phyloP scores from a whole-genome alignment of 352 stramenopile species.

The Pythium oligandrum region DNA sequence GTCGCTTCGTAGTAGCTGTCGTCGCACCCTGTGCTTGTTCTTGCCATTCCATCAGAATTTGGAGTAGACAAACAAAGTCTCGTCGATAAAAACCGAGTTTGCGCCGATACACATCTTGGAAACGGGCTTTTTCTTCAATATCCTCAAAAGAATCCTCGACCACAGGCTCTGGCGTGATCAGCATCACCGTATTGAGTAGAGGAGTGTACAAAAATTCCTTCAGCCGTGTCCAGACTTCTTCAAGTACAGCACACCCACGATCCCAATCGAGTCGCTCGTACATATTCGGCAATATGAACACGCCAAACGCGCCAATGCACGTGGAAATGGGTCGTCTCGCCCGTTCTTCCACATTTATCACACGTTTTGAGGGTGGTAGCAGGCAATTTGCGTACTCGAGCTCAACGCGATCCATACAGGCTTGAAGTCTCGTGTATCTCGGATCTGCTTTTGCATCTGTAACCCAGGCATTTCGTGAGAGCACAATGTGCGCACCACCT shows the following conservation, averaged over 20 bases:
- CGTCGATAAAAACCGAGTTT: slow-evolving; percentile 44
- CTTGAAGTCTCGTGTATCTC: slow-evolving; percentile 1
- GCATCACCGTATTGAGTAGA: slow-evolving; percentile 22
- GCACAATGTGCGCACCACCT: slow-evolving; percentile 28
- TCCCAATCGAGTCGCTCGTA: too few species aligned
- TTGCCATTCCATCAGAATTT: slow-evolving; percentile 37
- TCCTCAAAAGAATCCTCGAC: slow-evolving; percentile 50
- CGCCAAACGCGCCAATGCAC: slow-evolving; percentile 35
- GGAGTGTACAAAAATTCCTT: slow-evolving; percentile 31
- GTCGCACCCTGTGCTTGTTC: not conserved
- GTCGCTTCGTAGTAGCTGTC: not conserved
- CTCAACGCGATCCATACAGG: slow-evolving; percentile 19
- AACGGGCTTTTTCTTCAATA: slow-evolving; percentile 34
- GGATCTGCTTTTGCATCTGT: slow-evolving; percentile 9
- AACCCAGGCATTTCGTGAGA: slow-evolving; percentile 18
- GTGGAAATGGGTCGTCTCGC: slow-evolving; percentile 25
- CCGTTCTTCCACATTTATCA: slow-evolving; percentile 4
- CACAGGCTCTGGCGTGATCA: slow-evolving; percentile 30
- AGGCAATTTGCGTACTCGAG: slow-evolving; percentile 45
- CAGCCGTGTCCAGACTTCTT: slow-evolving; percentile 26
- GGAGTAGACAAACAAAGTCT: slow-evolving; percentile 30
- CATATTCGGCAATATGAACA: slow-evolving; percentile 36
- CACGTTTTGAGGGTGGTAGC: slow-evolving; percentile 42
- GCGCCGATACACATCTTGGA: slow-evolving; percentile 19
- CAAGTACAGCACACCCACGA: too few species aligned